Percentiles rank a stretch among this genome's conserved stretches.
These are phyloP conservation scores for Harringtonia aguacate DNA, from an alignment of 2,329 filamentous ascomycete genomes.

Conservation along the genomic window DNA sequence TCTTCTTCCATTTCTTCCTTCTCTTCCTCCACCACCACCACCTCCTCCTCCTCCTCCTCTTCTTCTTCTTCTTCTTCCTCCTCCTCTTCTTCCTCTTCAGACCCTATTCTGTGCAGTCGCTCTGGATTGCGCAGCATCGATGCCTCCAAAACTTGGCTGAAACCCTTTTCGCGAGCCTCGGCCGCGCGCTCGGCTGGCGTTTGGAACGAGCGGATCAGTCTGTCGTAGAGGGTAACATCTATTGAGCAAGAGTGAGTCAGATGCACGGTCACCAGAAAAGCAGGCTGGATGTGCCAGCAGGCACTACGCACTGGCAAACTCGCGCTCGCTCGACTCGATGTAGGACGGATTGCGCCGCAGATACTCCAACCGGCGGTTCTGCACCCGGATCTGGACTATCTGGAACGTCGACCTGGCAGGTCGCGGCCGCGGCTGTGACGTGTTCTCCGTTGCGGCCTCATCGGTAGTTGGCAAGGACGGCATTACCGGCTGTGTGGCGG, in stretches of 20 bases:
- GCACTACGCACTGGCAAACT: slow-evolving; percentile 35
- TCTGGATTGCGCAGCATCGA: slow-evolving; percentile 44
- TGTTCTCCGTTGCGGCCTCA: neutral
- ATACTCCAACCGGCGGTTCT: slow-evolving; percentile 71
- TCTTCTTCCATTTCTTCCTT: neutral
- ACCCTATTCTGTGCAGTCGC: slow-evolving; percentile 1
- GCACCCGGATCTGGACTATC: slow-evolving; percentile 41
- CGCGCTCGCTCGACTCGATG: slow-evolving; percentile 46
- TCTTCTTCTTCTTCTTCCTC: neutral
- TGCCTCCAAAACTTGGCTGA: slow-evolving; percentile 67
- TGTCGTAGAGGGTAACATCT: slow-evolving; percentile 77
- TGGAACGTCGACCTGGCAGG: slow-evolving; percentile 29
- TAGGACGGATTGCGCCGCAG: slow-evolving; percentile 64
- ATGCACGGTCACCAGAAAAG: too few species aligned
- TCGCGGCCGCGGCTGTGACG: slow-evolving; percentile 30
- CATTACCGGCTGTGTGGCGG: too few species aligned
- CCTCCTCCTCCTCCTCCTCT: neutral
- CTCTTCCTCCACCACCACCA: neutral
- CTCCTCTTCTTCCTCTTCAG: slow-evolving; percentile 8
- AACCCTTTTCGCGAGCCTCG: slow-evolving; percentile 65
- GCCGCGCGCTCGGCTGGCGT: slow-evolving; percentile 60
- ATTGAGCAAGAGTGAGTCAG: neutral
- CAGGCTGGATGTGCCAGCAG: too few species aligned
- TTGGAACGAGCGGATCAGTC: slow-evolving; percentile 67
- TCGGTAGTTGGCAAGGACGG: too few species aligned